A percentile compares a stretch with the other conserved stretches of the same genome.
Conservation (phyloP, 2,329 filamentous ascomycete species). For the Exophiala phaeomuriformis region DNA sequence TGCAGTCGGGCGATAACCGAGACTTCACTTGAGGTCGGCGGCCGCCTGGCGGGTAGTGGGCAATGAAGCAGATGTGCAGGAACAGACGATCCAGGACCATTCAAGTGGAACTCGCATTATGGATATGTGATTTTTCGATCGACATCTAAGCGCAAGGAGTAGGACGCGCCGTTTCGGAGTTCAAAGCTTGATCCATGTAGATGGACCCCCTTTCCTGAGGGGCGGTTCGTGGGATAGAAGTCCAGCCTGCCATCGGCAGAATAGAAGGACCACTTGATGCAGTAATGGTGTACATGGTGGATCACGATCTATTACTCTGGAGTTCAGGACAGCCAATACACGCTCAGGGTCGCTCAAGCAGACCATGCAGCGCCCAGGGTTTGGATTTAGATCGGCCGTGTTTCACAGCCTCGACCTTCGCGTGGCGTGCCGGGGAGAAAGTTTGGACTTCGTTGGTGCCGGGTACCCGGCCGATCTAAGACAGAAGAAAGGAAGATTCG, state of each 20-base stretch:
- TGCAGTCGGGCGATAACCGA: slow-evolving; percentile 19
- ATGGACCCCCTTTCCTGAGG: slow-evolving; percentile 11
- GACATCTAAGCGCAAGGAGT: slow-evolving; percentile 24
- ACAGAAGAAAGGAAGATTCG: slow-evolving; percentile 4
- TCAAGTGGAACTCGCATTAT: slow-evolving; percentile 17
- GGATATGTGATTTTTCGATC: slow-evolving; percentile 22
- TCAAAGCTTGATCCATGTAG: slow-evolving; percentile 16
- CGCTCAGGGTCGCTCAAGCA: neutral
- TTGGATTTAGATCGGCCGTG: slow-evolving; percentile 14
- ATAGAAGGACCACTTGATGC: neutral
- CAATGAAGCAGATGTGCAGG: slow-evolving; percentile 3
- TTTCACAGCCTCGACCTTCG: slow-evolving; percentile 21
- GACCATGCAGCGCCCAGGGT: slow-evolving; percentile 13
- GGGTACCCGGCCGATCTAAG: slow-evolving; percentile 5
- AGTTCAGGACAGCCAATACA: slow-evolving; percentile 14
- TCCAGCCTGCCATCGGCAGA: slow-evolving; percentile 9
- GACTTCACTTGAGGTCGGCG: slow-evolving; percentile 13
- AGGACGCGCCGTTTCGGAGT: slow-evolving; percentile 8
- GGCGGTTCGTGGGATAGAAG: slow-evolving; percentile 8
- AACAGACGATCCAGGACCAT: slow-evolving; percentile 14
- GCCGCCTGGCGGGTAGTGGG: slow-evolving; percentile 5
- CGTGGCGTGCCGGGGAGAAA: slow-evolving; percentile 10
- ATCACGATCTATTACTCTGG: slow-evolving; percentile 6
- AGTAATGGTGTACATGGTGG: neutral
- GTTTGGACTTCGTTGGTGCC: slow-evolving; percentile 16